Conservation (phyloP, 345 rosid genomes). For the Populus davidiana region DNA sequence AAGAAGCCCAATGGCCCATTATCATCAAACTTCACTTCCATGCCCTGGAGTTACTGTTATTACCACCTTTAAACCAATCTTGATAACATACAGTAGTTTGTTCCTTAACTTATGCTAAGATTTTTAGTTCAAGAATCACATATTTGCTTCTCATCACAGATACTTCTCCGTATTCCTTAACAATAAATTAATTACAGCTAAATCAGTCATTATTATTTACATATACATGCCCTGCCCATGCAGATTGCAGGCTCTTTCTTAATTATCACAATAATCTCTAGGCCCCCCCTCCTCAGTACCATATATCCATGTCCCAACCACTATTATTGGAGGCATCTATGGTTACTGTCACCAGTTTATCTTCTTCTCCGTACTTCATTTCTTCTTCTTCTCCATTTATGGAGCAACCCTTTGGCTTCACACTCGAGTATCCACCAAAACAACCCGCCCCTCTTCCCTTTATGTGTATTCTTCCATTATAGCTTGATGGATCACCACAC, state of each 20-base stretch:
- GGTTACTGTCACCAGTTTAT: slow-evolving; percentile 28
- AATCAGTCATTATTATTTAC: not conserved
- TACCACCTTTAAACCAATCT: no score
- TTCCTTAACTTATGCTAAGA: no score
- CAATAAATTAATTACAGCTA: no score
- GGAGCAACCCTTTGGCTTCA: slow-evolving; percentile 34
- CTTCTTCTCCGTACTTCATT: slow-evolving; percentile 24
- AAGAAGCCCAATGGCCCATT: not conserved
- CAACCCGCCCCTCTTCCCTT: slow-evolving; percentile 45
- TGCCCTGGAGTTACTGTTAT: no score
- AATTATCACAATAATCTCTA: no score
- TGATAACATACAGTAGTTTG: no score
- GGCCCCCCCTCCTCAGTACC: slow-evolving; percentile 20
- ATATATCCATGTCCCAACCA: slow-evolving; percentile 38
- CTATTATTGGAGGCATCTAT: slow-evolving; percentile 21
- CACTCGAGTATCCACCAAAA: slow-evolving; percentile 45
- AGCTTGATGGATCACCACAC: not conserved
- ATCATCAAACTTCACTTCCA: not conserved
- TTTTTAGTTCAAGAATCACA: not conserved
- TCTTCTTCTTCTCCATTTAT: slow-evolving; percentile 24
- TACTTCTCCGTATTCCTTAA: no score
- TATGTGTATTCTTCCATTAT: slow-evolving; percentile 14
- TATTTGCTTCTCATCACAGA: no score
- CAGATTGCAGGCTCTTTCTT: no score
- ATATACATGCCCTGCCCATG: no score